These are phyloP conservation scores for Pulveroboletus sp. DNA, from an alignment of 768 basidiomycete species.

Conservation along the genomic window DNA sequence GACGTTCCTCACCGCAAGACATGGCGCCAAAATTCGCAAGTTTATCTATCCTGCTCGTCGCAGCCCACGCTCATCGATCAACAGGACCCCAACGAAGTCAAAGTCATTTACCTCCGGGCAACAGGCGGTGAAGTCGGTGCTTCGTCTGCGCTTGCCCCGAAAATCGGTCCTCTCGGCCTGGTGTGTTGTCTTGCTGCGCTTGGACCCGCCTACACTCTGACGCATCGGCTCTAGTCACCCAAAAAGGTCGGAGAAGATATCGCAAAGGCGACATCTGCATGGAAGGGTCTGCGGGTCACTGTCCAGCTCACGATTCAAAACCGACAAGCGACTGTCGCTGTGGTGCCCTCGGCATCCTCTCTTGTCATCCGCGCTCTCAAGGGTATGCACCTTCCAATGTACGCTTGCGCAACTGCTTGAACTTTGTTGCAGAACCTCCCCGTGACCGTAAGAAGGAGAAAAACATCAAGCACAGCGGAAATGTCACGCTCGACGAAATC, in stretches of 20 bases:
- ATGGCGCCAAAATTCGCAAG: constrained; percentile 83
- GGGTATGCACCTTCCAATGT: constrained; percentile 51
- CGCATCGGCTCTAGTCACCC: constrained; percentile 66
- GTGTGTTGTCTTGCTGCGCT: constrained; percentile 46
- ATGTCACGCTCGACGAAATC: constrained; percentile 92
- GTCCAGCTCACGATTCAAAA: constrained; percentile 99
- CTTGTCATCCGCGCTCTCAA: constrained; percentile 98
- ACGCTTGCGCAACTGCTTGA: background rate
- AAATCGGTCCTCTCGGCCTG: constrained; percentile 99
- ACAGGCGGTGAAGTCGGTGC: constrained; percentile 99
- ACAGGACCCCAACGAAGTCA: constrained; percentile 97
- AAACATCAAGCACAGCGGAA: constrained; percentile 98
- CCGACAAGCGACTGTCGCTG: constrained; percentile 95
- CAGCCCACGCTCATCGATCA: background rate
- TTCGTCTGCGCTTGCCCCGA: constrained; percentile 96
- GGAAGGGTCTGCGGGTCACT: constrained; percentile 99
- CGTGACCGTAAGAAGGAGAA: constrained; percentile 99
- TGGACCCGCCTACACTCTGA: constrained; percentile 10
- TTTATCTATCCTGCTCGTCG: background rate
- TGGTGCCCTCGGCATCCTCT: constrained; percentile 96
- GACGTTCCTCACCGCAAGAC: constrained; percentile 22
- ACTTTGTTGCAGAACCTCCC: constrained; percentile 72
- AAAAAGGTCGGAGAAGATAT: constrained; percentile 99
- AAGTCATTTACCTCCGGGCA: constrained; percentile 97
- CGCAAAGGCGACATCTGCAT: constrained; percentile 95